These are phyloP conservation scores for Colletotrichum falcatum DNA, from an alignment of 2,329 filamentous ascomycete genomes.

Conservation along the genomic window DNA sequence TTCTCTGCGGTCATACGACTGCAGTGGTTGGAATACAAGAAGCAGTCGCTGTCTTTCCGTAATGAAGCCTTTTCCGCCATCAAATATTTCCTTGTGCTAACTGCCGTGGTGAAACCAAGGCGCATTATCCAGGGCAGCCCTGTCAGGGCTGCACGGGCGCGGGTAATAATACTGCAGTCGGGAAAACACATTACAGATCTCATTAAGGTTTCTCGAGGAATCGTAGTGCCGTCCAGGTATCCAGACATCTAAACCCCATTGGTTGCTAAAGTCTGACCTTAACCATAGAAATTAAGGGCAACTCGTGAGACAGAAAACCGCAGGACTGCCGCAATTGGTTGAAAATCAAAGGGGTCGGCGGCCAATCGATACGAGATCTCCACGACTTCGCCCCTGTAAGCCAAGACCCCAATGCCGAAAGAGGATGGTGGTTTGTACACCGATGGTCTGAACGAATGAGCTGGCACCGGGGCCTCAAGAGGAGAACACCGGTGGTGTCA, in stretches of 20 bases:
- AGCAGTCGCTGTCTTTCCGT: neutral
- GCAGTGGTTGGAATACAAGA: too few species aligned
- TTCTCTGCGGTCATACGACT: too few species aligned
- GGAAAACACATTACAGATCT: too few species aligned
- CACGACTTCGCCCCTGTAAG: slow-evolving; percentile 11
- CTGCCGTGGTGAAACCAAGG: neutral
- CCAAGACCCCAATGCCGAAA: slow-evolving; percentile 22
- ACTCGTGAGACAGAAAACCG: too few species aligned
- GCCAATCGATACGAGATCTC: slow-evolving; percentile 18
- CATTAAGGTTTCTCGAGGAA: too few species aligned
- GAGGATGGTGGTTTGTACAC: slow-evolving; percentile 27
- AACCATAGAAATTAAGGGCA: too few species aligned
- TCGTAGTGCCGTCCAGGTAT: too few species aligned
- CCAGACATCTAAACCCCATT: too few species aligned
- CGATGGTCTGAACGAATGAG: slow-evolving; percentile 15
- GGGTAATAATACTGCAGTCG: too few species aligned
- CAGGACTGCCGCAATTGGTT: neutral
- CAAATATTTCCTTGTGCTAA: neutral
- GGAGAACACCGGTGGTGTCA: slow-evolving; percentile 4
- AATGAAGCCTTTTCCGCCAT: neutral
- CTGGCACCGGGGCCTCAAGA: neutral
- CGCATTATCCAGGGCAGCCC: too few species aligned
- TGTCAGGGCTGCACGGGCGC: too few species aligned
- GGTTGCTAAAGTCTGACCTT: too few species aligned
- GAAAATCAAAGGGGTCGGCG: slow-evolving; percentile 2